These are phyloP conservation scores for Sideroxylon spinosum DNA, from an alignment of 179 eudicot genomes.

Conservation along the genomic window DNA sequence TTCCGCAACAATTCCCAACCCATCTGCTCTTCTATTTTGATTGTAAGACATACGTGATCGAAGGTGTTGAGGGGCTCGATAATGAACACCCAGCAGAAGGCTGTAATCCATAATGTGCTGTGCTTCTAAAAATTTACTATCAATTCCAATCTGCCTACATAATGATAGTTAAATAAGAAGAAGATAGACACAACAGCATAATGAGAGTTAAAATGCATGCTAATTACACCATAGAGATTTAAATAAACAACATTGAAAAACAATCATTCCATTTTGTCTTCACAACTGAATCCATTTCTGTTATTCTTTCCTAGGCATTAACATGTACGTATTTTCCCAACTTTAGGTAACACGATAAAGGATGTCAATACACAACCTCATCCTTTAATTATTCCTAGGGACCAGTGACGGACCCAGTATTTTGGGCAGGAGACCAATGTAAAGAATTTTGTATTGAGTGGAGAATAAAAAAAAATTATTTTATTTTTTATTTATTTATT, in stretches of 20 bases:
- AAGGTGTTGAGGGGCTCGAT: constrained; percentile 89
- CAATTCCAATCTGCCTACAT: constrained; percentile 89
- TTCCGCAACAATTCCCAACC: constrained; percentile 76
- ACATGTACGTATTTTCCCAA: neutral
- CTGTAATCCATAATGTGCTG: constrained; percentile 97
- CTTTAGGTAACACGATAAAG: neutral
- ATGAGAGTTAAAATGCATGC: neutral
- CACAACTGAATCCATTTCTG: neutral
- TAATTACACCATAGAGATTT: neutral
- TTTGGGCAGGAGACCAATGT: too few relatives aligned
- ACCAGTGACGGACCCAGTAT: too few relatives aligned
- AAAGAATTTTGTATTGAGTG: too few relatives aligned
- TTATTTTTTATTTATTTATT: too few relatives aligned
- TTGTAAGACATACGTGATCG: constrained; percentile 40
- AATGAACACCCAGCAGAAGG: constrained; percentile 90
- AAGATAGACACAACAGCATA: constrained; percentile 4
- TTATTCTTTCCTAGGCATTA: neutral
- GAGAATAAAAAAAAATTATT: too few relatives aligned
- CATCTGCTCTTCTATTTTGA: constrained; percentile 45
- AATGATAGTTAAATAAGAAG: constrained; percentile 7
- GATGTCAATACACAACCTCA: neutral
- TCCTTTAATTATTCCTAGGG: neutral
- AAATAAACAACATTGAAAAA: neutral
- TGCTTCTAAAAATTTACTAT: constrained; percentile 81
- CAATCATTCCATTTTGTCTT: neutral